Evolutionary conservation across 305 asterid species (phyloP).

Genomic region (Solanum chacoense): DNA sequence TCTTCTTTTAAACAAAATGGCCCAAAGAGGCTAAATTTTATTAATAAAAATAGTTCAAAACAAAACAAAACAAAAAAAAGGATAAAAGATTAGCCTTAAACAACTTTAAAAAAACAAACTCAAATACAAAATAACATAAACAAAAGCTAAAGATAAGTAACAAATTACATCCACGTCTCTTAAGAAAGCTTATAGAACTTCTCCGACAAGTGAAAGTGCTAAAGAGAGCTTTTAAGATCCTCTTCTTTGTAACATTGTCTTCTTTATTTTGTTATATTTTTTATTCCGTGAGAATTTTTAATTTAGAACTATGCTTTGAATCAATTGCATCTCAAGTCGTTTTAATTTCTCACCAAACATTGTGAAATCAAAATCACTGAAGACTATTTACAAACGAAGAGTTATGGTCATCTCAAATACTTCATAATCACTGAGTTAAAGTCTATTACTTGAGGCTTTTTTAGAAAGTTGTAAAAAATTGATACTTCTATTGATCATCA

Average conservation of each 20-base stretch:
- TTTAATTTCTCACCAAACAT: neutral
- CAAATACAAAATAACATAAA: neutral
- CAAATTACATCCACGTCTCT: neutral
- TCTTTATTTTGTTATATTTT: neutral
- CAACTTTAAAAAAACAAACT: neutral
- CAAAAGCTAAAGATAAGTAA: too few species aligned
- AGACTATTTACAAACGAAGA: neutral
- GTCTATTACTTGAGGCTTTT: neutral
- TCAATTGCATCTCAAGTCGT: neutral
- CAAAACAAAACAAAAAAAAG: neutral
- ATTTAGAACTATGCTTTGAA: neutral
- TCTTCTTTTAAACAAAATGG: neutral
- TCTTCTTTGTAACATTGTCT: neutral
- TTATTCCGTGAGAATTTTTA: neutral
- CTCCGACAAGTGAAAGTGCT: neutral
- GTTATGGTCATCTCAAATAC: neutral
- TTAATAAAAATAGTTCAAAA: neutral
- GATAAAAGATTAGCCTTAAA: neutral
- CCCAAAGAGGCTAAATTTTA: neutral
- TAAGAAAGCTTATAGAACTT: neutral
- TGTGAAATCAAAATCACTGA: neutral
- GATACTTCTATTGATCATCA: neutral
- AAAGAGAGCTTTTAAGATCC: neutral
- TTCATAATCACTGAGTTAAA: neutral
- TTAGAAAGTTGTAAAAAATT: neutral